Evolutionary conservation across 2,329 filamentous ascomycete species (phyloP).

Genomic region (Cercospora zeina): DNA sequence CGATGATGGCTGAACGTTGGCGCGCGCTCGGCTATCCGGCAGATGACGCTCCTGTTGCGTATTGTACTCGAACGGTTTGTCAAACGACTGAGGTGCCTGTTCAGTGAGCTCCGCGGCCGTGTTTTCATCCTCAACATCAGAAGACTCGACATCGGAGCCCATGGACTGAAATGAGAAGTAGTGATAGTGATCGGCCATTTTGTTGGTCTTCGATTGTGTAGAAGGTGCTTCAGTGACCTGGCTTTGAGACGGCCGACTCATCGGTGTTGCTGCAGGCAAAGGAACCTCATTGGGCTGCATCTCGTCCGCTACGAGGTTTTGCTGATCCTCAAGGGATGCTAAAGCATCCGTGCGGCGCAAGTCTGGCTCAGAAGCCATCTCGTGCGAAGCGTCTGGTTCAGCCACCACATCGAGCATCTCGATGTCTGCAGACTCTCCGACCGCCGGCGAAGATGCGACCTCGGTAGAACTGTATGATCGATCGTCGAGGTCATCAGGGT

Average conservation of each 20-base stretch:
- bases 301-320: constrained; percentile 22
- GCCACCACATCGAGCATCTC: constrained; percentile 6
- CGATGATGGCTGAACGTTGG: constrained; percentile 1
- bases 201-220: constrained; percentile 10
- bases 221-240: constrained; percentile 8
- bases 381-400: not conserved
- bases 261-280: not conserved
- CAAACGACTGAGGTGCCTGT: not conserved
- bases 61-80: too few relatives aligned
- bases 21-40: too few relatives aligned
- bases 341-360: constrained; percentile 12
- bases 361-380: not conserved
- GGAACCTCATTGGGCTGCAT: constrained; percentile 12
- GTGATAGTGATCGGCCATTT: constrained; percentile 15
- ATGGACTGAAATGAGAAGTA: constrained; percentile 25
- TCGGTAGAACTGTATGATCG: constrained; percentile 14
- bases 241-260: not conserved
- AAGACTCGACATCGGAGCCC: constrained; percentile 10
- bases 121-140: constrained; percentile 1
- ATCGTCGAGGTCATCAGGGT: not conserved
- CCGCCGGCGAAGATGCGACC: constrained; percentile 9
- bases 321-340: not conserved
- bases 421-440: constrained; percentile 7
- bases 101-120: too few relatives aligned
- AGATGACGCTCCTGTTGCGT: too few relatives aligned